A percentile compares a stretch with the other conserved stretches of the same genome.
These are phyloP conservation scores for Boletus reticuloceps DNA, from an alignment of 768 basidiomycete genomes.

Conservation along the genomic window DNA sequence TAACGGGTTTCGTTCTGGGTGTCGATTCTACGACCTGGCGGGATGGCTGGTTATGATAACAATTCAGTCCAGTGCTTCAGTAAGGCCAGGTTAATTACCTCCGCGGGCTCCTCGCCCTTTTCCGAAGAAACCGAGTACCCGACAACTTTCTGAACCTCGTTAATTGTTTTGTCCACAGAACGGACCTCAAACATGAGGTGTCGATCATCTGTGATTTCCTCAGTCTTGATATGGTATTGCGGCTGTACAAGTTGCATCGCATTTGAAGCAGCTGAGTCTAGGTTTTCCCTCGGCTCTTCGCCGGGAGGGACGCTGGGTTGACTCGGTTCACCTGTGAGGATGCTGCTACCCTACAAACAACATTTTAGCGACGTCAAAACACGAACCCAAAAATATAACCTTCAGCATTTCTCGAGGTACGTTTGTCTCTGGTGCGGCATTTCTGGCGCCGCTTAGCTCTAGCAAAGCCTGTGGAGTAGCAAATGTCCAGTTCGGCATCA, in stretches of 20 bases:
- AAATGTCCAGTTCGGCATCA: background rate
- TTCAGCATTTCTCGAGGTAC: background rate
- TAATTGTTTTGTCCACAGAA: background rate
- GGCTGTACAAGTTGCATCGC: background rate
- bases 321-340: background rate
- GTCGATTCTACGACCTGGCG: conserved; percentile 7
- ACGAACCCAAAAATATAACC: conserved; percentile 12
- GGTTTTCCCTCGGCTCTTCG: conserved; percentile 33
- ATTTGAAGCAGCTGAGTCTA: conserved; percentile 10
- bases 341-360: conserved; percentile 5
- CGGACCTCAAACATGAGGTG: background rate
- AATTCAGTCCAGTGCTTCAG: background rate
- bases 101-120: background rate
- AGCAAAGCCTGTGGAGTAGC: background rate
- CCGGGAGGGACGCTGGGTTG: conserved; percentile 14
- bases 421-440: background rate
- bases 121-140: conserved; percentile 3
- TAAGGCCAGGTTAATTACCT: conserved; percentile 9
- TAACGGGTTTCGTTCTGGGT: conserved; percentile 26
- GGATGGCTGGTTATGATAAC: conserved; percentile 9
- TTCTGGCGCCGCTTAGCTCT: background rate
- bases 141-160: background rate
- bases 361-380: background rate
- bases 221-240: background rate
- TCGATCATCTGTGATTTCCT: background rate